Conservation (phyloP, 805 yeast genomes). For the Starmerella floricola region DNA sequence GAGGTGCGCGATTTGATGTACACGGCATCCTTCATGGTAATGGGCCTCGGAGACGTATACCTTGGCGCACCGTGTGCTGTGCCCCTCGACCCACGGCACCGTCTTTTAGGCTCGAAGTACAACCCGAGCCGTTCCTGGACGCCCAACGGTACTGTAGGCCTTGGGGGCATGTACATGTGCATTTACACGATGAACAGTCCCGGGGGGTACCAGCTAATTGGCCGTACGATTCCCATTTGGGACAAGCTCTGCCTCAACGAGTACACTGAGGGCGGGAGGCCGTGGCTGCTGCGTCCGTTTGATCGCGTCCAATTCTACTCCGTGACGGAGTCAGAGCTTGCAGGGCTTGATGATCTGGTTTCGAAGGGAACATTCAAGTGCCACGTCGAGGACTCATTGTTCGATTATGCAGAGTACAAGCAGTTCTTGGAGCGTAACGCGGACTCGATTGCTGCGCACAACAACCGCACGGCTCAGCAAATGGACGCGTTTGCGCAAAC, state of each 20-base stretch:
- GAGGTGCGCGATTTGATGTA: conserved; percentile 76
- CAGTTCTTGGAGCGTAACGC: conserved; percentile 65
- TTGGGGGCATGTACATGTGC: conserved; percentile 99
- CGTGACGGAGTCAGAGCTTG: conserved; percentile 74
- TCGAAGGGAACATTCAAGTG: conserved; percentile 70
- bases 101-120: conserved; percentile 84
- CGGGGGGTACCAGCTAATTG: conserved; percentile 95
- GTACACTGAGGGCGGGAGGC: conserved; percentile 38
- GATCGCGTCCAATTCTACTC: conserved; percentile 94
- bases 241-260: conserved; percentile 61
- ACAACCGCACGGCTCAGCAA: conserved; percentile 49
- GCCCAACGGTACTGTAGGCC: conserved; percentile 93
- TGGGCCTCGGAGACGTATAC: conserved; percentile 95
- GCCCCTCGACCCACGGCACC: conserved; percentile 92
- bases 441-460: conserved; percentile 46
- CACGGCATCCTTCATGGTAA: conserved; percentile 78
- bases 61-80: conserved; percentile 98
- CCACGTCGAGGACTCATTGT: conserved; percentile 61
- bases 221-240: conserved; percentile 96
- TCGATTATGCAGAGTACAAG: conserved; percentile 69
- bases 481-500: conserved; percentile 73
- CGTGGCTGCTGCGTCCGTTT: conserved; percentile 86
- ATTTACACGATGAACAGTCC: conserved; percentile 97
- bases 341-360: conserved; percentile 54
- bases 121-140: conserved; percentile 94